Evolutionary conservation across 2,329 filamentous ascomycete species (phyloP), one percentile per base, ranked within the genome.

Genomic region (Aspergillus ochraceoroseus): DNA sequence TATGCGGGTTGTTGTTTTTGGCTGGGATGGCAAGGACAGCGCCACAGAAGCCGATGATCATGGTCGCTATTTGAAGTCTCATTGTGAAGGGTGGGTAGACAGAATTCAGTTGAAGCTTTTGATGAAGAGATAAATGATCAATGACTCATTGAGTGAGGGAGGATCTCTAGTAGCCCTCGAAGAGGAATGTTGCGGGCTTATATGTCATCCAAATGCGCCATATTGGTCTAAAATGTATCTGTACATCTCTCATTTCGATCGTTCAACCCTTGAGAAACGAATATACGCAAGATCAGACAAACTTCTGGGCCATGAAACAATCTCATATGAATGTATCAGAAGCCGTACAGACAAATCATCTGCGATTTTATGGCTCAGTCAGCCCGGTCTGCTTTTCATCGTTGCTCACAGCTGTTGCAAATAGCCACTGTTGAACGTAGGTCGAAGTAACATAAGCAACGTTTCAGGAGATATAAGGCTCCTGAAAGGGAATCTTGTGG

Each of bases 21-120:
- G 33, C 13, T 11, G 47, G 47, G 6, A 38, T 32, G 11, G 47
- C 38, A 14, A 49, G 19, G 22, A 15, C 38, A 11, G 32, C 23
- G 32, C 43, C 41, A 34, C 40, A 42, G 11, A 50, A 19, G 15
- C 38, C 27, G 30, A 44, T 13, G 8, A 50, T 20, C 20, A 50
- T 18, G n/a, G 39, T 32, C 8, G 37, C 34, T 8, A 27, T 27
- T 37, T 44, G 42, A 22, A 38, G 15, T 19, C 22, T 48, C 47
- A 50, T 50, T 3, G 11, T 41, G 33, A 26, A 8, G 18, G 32
- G 13, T 22, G 5, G 5, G 20, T 22, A 22, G 20, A 22, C n/a
- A n/a, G n/a, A n/a, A n/a, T n/a, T n/a, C n/a, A n/a, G n/a, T n/a
- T n/a, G n/a, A n/a, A n/a, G n/a, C 20, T 5, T 22, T 22, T 22